Evolutionary conservation across 2,329 filamentous ascomycete genomes (phyloP), one percentile per base, ranked within the genome.

Genomic region (Cercospora zeina): DNA sequence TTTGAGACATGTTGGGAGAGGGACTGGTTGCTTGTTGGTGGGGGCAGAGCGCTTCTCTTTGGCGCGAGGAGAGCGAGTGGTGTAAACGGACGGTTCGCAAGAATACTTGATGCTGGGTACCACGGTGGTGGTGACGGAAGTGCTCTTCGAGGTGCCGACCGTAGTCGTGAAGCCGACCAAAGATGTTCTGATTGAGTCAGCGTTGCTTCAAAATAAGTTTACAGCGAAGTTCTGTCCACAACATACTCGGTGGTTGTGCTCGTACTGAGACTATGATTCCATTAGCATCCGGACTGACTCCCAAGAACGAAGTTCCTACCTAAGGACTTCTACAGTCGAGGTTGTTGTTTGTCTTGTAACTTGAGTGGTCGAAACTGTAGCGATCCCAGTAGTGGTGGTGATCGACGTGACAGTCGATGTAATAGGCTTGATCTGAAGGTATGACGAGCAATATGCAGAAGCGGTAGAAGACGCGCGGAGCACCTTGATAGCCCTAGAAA

Each of bases 361-460:
- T 42, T 42, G 37, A 19, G 37, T 42, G 11, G 37, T 42, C 16
- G n/a, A 42, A 16, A 42, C n/a, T 9, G 37, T 42, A 14, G 7
- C 8, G n/a, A 19, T 7, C 19, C n/a, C 37, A 42, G 37, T 42
- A 14, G 37, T 42, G 37, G 37, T 42, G n/a, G 19, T 19, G 19
- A 16, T 42, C 16, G 37, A 42, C 6, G 19, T 16, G 37, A 42
- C 37, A 19, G 37, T 42, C 37, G n/a, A 42, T 42, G 7, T 7
- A 16, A 42, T 16, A 42, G 37, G 37, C 37, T 42, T 42, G n/a
- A 42, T 42, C 19, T 16, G n/a, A 16, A 42, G 37, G 19, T 42
- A 42, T 42, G 37, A 42, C 37, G 37, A 42, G 37, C 37, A 42
- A 42, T 42, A 42, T 42, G 37, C 37, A 19, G 37, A 42, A 42